These are phyloP conservation scores for Podila verticillata DNA, from an alignment of 192 early-diverging fungal species.

Conservation along the genomic window DNA sequence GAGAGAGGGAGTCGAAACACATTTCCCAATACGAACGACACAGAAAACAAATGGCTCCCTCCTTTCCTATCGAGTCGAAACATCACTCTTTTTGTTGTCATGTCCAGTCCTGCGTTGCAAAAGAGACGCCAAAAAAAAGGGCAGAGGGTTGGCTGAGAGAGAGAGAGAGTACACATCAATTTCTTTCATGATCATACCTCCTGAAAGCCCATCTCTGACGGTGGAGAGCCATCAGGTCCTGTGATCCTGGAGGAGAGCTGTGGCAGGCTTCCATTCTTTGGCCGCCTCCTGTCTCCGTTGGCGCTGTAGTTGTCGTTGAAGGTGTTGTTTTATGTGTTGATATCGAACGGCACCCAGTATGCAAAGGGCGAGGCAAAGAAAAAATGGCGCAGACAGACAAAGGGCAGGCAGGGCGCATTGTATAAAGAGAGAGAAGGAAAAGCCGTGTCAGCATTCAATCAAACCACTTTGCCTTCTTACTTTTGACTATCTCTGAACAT, in stretches of 20 bases:
- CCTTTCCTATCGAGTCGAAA: conserved; percentile 5
- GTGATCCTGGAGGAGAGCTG: conserved; percentile 9
- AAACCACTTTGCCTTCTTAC: neutral
- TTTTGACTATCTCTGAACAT: neutral
- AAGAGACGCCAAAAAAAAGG: neutral
- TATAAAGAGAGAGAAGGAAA: neutral
- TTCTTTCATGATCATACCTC: conserved; percentile 21
- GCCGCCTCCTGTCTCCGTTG: conserved; percentile 34
- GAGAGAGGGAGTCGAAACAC: conserved; percentile 3
- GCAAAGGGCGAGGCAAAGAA: too few relatives aligned
- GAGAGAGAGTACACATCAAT: neutral
- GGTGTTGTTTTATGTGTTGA: neutral
- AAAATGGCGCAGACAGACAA: neutral
- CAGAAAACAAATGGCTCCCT: neutral
- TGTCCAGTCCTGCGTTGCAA: neutral
- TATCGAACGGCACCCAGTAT: neutral
- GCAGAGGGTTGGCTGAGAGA: neutral
- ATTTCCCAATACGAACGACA: neutral
- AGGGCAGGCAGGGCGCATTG: neutral
- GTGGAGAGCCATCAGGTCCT: conserved; percentile 24
- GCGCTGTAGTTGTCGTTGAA: conserved; percentile 1
- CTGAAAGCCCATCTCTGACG: conserved; percentile 39
- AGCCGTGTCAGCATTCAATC: neutral
- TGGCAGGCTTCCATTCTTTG: conserved; percentile 21
- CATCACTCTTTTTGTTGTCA: neutral